A percentile compares a stretch with the other conserved stretches of the same genome.
Conservation (phyloP, 139 green algal genomes). For the Yamagishiella unicocca region DNA sequence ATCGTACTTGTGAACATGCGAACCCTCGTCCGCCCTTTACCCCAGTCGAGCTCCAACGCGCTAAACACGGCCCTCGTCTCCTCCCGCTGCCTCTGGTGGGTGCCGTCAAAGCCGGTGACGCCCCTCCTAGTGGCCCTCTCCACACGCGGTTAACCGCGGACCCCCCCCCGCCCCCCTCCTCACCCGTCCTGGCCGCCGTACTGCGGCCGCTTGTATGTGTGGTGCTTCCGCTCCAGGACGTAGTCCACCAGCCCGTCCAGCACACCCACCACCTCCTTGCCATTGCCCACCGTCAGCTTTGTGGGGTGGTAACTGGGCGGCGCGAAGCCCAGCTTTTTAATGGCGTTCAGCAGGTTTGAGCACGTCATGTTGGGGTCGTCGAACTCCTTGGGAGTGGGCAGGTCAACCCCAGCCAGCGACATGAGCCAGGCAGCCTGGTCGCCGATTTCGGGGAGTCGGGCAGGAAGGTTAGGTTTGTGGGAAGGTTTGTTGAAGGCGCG, state of each 20-base stretch:
- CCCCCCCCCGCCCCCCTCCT: not conserved
- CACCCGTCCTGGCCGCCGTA: conserved; percentile 63
- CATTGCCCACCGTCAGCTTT: conserved; percentile 76
- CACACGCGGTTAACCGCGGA: too few relatives aligned
- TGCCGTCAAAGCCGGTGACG: too few relatives aligned
- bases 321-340: conserved; percentile 67
- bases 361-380: conserved; percentile 84
- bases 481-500: too few relatives aligned
- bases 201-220: conserved; percentile 66
- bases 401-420: conserved; percentile 54
- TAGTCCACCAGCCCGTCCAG: conserved; percentile 71
- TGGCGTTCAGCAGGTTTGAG: conserved; percentile 56
- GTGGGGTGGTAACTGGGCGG: conserved; percentile 67
- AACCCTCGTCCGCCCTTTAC: too few relatives aligned
- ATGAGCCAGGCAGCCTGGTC: conserved; percentile 77
- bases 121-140: too few relatives aligned
- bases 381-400: conserved; percentile 75
- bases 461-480: too few relatives aligned
- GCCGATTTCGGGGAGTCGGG: too few relatives aligned
- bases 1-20: too few relatives aligned
- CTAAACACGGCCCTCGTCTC: too few relatives aligned
- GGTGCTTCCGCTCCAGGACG: conserved; percentile 63
- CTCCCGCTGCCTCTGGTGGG: too few relatives aligned
- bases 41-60: too few relatives aligned
- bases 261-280: conserved; percentile 73